phyloP scores from a whole-genome alignment of 2,329 filamentous ascomycete genomes.

The Fusarium guadeloupense region DNA sequence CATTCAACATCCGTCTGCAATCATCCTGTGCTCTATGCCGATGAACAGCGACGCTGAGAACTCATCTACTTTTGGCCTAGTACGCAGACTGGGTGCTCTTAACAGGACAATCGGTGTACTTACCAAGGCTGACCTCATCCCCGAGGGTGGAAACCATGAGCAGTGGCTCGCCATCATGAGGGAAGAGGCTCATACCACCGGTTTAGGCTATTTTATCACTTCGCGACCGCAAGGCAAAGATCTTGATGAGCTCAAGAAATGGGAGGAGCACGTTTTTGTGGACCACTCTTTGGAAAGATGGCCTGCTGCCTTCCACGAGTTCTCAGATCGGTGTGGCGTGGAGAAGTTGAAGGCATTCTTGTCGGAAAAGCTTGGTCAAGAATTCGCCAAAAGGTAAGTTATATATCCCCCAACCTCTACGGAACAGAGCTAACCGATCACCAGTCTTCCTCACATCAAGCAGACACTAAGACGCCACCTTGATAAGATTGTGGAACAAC shows the following conservation, averaged over 20 bases:
- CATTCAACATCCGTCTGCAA: conserved; percentile 72
- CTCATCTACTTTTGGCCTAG: conserved; percentile 73
- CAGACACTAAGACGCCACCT: conserved; percentile 62
- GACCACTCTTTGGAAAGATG: conserved; percentile 52
- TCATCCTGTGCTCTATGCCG: conserved; percentile 79
- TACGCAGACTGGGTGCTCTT: conserved; percentile 65
- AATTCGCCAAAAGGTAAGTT: conserved; percentile 61
- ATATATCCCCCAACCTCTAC: no score
- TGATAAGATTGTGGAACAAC: conserved; percentile 60
- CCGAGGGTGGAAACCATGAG: conserved; percentile 55
- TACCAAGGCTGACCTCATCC: conserved; percentile 83
- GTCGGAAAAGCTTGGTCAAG: conserved; percentile 61
- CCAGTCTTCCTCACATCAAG: conserved; percentile 62
- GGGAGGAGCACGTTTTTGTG: conserved; percentile 64
- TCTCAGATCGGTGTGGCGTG: conserved; percentile 61
- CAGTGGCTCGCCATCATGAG: conserved; percentile 73
- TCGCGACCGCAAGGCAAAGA: conserved; percentile 69
- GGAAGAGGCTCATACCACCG: conserved; percentile 68
- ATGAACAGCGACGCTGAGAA: conserved; percentile 84
- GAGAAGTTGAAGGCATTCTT: conserved; percentile 62
- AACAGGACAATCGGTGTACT: conserved; percentile 76
- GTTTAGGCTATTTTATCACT: conserved; percentile 82
- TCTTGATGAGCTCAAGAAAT: conserved; percentile 61
- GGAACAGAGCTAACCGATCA: conserved; percentile 18
- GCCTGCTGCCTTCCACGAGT: conserved; percentile 59